Evolutionary conservation across 805 yeast genomes (phyloP).

Genomic region (Barnettozyma populi): DNA sequence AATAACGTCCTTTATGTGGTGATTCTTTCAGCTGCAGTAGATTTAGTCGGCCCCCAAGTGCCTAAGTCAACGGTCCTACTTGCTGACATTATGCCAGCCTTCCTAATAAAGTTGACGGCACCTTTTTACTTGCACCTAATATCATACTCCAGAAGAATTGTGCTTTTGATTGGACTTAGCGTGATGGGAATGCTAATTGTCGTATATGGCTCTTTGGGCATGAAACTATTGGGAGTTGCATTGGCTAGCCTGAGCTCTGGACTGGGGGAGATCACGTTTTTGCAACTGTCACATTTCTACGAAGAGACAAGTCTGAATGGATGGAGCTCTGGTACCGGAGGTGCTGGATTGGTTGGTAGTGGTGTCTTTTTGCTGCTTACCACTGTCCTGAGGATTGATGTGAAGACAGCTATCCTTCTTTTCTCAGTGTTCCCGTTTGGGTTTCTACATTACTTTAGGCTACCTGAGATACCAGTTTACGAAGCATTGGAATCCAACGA

Average conservation of each 20-base stretch:
- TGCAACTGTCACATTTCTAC: conserved; percentile 80
- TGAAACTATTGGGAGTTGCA: conserved; percentile 60
- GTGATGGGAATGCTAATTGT: conserved; percentile 70
- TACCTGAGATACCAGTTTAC: conserved; percentile 17
- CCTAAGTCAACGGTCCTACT: conserved; percentile 85
- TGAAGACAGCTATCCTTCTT: conserved; percentile 47
- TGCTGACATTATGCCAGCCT: conserved; percentile 84
- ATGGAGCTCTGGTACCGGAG: conserved; percentile 94
- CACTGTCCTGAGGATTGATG: conserved; percentile 54
- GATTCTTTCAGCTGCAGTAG: conserved; percentile 87
- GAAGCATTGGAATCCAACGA: conserved; percentile 4
- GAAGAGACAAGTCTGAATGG: conserved; percentile 63
- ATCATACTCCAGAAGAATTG: conserved; percentile 52
- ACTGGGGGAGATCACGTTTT: conserved; percentile 82
- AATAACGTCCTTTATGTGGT: conserved; percentile 90
- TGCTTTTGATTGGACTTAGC: conserved; percentile 51
- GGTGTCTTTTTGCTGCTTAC: conserved; percentile 68
- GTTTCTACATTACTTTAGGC: conserved; percentile 34
- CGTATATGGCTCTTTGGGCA: conserved; percentile 27
- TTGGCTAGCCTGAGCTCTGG: conserved; percentile 85
- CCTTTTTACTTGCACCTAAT: conserved; percentile 74
- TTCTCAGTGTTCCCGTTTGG: conserved; percentile 56
- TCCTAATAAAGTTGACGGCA: conserved; percentile 60
- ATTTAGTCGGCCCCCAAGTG: conserved; percentile 72
- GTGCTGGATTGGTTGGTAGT: conserved; percentile 86